Base-by-base conservation (phyloP, 305 asterid species). In the Fraxinus angustifolia region DNA sequence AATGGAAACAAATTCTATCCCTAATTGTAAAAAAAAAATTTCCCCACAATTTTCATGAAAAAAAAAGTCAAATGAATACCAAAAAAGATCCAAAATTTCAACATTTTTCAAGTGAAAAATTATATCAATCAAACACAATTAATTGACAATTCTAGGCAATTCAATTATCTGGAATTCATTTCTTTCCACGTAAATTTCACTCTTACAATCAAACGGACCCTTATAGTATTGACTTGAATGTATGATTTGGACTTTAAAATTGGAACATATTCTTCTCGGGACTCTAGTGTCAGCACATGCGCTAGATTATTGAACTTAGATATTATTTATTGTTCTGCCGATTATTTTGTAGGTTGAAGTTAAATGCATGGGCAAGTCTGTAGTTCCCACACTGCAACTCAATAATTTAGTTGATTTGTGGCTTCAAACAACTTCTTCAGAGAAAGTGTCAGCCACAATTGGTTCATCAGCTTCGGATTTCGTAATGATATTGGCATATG, bases 391-490 rank as follows among this genome's bases (percentile, higher is more conserved):
- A 21, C 67, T 83, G 31, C 83, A 76, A 73, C 60, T 80, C 16
- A 79, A 40, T 36, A 80, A 30, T 50, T 50, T 83, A 30, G 70
- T 83, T 19, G 86, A 83, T 6, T 50, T 80, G 75, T 83, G 86
- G 86, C 76, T 83, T 34, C 81, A 80, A 76, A 36, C 80, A 26
- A 28, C 75, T 26, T 19, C 62, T 6, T 19, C 73, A 21, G 78
- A 70, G 60, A 80, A 56, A 56, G 81, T 70, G 50, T 23, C 84
- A 7, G 86, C 74, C 53, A 56, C 60, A 68, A 77, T 83, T 60
- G 84, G 86, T 76, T 83, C 86, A 36, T 83, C 86, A 8, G 84
- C 86, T 48, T 67, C 80, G 33, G 86, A 83, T 75, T 83, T 83
- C n/a, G 84, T 83, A 12, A 80, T 83, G 84, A 80, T 79, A 30